phyloP scores from a whole-genome alignment of 2,329 filamentous ascomycete genomes.

The Penicillium sp. region DNA sequence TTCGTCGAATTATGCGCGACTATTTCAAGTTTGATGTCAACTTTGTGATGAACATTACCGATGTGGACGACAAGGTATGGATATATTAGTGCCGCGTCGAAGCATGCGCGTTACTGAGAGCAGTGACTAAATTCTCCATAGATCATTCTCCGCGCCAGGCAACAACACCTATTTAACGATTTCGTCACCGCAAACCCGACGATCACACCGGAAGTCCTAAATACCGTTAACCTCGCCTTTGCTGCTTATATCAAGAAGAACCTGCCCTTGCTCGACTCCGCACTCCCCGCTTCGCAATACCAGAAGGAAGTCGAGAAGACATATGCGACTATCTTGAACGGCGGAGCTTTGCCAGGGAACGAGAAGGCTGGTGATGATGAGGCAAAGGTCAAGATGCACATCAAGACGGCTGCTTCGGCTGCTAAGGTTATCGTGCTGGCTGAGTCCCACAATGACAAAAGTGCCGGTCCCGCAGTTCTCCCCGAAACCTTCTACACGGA shows the following conservation, averaged over 20 bases:
- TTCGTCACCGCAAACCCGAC: constrained; percentile 58
- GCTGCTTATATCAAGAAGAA: constrained; percentile 68
- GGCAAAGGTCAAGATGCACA: constrained; percentile 88
- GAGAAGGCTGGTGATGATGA: constrained; percentile 70
- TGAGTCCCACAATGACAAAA: constrained; percentile 21
- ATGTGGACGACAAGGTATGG: constrained; percentile 71
- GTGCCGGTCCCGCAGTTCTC: constrained; percentile 25
- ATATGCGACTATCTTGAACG: constrained; percentile 58
- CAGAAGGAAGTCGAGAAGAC: constrained; percentile 49
- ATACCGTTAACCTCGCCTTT: constrained; percentile 55
- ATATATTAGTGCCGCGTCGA: not conserved
- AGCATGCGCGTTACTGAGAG: not conserved
- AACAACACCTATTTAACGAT: constrained; percentile 75
- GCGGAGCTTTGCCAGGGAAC: constrained; percentile 56
- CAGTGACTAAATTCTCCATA: constrained; percentile 30
- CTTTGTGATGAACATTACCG: constrained; percentile 93
- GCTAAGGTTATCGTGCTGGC: constrained; percentile 51
- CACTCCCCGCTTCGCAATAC: constrained; percentile 50
- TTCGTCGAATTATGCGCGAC: constrained; percentile 76
- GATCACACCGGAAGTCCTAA: constrained; percentile 48
- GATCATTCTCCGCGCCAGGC: constrained; percentile 68
- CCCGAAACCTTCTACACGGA: constrained; percentile 56
- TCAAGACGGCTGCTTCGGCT: constrained; percentile 62
- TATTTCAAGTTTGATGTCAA: constrained; percentile 82
- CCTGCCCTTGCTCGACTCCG: constrained; percentile 52